Base-by-base conservation (phyloP, 148 eudicot genomes). In the Nyssa sinensis region DNA sequence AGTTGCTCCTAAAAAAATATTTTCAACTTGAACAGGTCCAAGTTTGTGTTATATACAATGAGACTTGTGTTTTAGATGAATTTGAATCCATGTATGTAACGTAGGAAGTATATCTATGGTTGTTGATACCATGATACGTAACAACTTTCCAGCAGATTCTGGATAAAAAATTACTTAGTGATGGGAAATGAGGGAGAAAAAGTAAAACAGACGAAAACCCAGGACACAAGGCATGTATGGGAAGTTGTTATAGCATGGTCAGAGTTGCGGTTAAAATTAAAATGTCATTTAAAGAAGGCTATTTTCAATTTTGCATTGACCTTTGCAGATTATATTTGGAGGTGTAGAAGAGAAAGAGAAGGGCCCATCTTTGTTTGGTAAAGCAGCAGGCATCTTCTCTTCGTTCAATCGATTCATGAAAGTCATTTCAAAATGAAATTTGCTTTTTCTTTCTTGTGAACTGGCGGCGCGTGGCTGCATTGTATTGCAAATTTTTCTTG, bases 321-420 rank as follows among this genome's bases (percentile, higher is more conserved):
- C 33, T 28, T 62, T 72, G 84, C 87, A 95, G 99, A 79, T 81
- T 23, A 93, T 93, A 34, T 95, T 81, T 62, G 94, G 97, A 67
- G 81, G 76, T 41, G 95, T 83, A n/a, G 93, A 87, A 66, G 94
- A 85, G 66, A 86, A 85, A 34, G 94, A 88, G 59, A 82, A 88
- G 53, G 88, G 84, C 23, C 85, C 94, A 47, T 92, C 99, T 62
- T 70, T 95, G 51, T 73, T 95, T 57, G 87, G 83, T 74, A 86
- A 71, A 77, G 99, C 94, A 66, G 89, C 89, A 13, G 79, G 93
- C 84, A 71, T 95, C 65, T 90, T 95, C 80, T 84, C 96, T 51
- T 92, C 97, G 1, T 11, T 95, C 30, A 87, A 84, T 71, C 83
- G 99, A 72, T 93, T 95, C 74, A 87, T 95, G 94, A 89, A 82